A percentile compares a stretch with the other conserved stretches of the same genome.
Evolutionary conservation across 1,284 basidiomycete genomes (phyloP).

Genomic region (Nidula niveotomentosa): DNA sequence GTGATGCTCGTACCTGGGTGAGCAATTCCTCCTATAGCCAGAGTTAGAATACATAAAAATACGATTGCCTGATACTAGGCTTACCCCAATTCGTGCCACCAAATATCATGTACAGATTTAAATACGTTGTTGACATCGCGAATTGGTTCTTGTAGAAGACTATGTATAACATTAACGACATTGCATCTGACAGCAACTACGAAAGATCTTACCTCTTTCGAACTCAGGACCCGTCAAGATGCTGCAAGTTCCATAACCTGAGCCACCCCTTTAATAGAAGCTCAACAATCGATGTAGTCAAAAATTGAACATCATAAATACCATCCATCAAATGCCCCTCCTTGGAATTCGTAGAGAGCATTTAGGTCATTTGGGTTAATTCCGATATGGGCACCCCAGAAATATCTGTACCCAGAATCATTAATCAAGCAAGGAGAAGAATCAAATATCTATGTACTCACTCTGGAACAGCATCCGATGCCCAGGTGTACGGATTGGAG

Average conservation of each 20-base stretch:
- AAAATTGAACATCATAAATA: slow-evolving; percentile 13
- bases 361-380: slow-evolving; percentile 39
- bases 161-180: slow-evolving; percentile 9
- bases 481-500: slow-evolving; percentile 47
- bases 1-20: slow-evolving; percentile 28
- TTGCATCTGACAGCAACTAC: not conserved
- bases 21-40: slow-evolving; percentile 31
- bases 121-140: slow-evolving; percentile 43
- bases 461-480: slow-evolving; percentile 40
- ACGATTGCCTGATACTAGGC: not conserved
- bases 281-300: not conserved
- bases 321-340: slow-evolving; percentile 54
- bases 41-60: not conserved
- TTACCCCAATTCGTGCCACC: slow-evolving; percentile 51
- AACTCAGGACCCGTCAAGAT: slow-evolving; percentile 38
- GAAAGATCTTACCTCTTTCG: slow-evolving; percentile 31
- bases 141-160: slow-evolving; percentile 52
- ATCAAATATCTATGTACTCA: slow-evolving; percentile 10
- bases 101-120: slow-evolving; percentile 50
- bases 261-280: slow-evolving; percentile 28
- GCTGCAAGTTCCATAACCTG: slow-evolving; percentile 36
- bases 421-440: not conserved
- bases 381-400: slow-evolving; percentile 36
- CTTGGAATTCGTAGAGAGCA: slow-evolving; percentile 48
- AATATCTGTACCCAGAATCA: slow-evolving; percentile 20